These are phyloP conservation scores for Nothomitra cinnamomea DNA, from an alignment of 2,329 filamentous ascomycete species.

Conservation along the genomic window DNA sequence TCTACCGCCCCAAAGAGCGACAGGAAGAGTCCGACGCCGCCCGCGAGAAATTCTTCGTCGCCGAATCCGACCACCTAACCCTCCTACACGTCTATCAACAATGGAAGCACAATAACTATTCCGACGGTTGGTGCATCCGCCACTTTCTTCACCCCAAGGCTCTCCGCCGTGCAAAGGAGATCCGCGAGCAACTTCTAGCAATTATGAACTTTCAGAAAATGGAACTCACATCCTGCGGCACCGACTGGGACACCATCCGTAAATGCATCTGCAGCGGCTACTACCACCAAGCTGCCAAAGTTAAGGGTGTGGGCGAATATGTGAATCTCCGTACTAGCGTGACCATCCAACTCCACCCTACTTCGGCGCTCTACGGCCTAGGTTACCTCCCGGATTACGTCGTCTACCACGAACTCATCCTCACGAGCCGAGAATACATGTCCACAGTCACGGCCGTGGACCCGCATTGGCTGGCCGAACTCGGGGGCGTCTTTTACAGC, in stretches of 20 bases:
- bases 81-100: constrained; percentile 91
- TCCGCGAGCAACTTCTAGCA: constrained; percentile 80
- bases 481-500: constrained; percentile 93
- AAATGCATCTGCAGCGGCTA: constrained; percentile 96
- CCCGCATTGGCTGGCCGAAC: constrained; percentile 89
- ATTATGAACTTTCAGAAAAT: constrained; percentile 94
- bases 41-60: constrained; percentile 95
- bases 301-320: constrained; percentile 94
- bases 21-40: constrained; percentile 93
- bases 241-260: constrained; percentile 89
- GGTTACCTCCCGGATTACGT: constrained; percentile 95
- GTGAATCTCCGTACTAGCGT: constrained; percentile 91
- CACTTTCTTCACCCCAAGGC: constrained; percentile 96
- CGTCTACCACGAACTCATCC: constrained; percentile 92
- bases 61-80: constrained; percentile 91
- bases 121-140: constrained; percentile 78
- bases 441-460: constrained; percentile 92
- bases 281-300: constrained; percentile 92
- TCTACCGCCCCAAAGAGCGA: constrained; percentile 91
- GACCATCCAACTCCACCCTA: constrained; percentile 86
- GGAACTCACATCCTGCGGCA: constrained; percentile 72
- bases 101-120: constrained; percentile 81
- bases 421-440: constrained; percentile 97
- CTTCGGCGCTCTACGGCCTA: constrained; percentile 76
- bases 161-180: constrained; percentile 78